These are phyloP conservation scores for Alternaria sp. DNA, from an alignment of 2,329 filamentous ascomycete species.

Conservation along the genomic window DNA sequence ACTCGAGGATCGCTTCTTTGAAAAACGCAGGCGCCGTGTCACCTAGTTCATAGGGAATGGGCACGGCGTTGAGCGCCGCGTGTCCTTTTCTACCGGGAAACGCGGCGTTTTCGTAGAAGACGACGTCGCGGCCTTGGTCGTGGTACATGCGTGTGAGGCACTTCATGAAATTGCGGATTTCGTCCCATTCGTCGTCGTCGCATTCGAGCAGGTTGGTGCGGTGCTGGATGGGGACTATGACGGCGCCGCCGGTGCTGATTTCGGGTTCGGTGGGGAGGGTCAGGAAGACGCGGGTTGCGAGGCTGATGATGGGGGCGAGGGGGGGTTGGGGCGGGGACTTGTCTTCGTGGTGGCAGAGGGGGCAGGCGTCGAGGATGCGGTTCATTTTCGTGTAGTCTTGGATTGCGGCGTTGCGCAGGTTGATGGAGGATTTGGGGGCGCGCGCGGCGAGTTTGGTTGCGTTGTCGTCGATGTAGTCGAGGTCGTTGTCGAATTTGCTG, in stretches of 20 bases:
- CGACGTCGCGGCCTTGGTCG: constrained; percentile 85
- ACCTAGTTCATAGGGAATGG: constrained; percentile 88
- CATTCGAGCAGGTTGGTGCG: constrained; percentile 92
- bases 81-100: constrained; percentile 78
- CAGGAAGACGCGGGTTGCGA: constrained; percentile 85
- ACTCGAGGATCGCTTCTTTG: constrained; percentile 85
- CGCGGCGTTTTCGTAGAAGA: constrained; percentile 98
- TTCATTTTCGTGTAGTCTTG: constrained; percentile 90
- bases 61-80: constrained; percentile 83
- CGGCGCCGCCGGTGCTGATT: constrained; percentile 79
- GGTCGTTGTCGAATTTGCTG: constrained; percentile 83
- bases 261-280: constrained; percentile 91
- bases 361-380: constrained; percentile 82
- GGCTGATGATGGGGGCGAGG: constrained; percentile 81
- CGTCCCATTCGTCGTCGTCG: constrained; percentile 99
- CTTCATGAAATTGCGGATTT: constrained; percentile 99
- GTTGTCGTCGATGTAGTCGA: constrained; percentile 98
- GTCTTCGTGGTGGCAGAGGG: constrained; percentile 92
- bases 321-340: constrained; percentile 70
- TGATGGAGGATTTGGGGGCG: constrained; percentile 85
- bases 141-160: constrained; percentile 92
- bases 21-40: constrained; percentile 95
- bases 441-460: constrained; percentile 85
- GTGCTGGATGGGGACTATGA: constrained; percentile 89
- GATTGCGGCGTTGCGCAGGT: constrained; percentile 86